These are phyloP conservation scores for Tolypocladium pustulatum DNA, from an alignment of 2,329 filamentous ascomycete genomes.

Conservation along the genomic window DNA sequence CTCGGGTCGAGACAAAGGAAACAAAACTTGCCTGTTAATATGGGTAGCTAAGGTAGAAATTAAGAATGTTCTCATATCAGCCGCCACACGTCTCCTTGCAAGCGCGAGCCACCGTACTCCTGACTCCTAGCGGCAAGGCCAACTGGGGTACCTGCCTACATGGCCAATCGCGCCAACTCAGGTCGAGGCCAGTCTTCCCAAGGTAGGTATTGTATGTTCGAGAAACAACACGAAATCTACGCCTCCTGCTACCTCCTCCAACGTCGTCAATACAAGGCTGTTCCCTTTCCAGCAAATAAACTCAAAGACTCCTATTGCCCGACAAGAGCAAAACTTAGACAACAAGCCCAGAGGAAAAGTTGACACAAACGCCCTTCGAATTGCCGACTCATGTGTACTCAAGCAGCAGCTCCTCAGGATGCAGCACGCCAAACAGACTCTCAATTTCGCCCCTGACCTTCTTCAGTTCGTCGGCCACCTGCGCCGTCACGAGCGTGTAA, in stretches of 20 bases:
- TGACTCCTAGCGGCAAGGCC: not conserved
- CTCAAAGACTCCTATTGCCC: not conserved
- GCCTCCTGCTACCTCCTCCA: not conserved
- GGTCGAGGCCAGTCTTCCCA: not conserved
- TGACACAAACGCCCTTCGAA: too few species aligned
- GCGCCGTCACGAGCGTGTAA: conserved; percentile 63
- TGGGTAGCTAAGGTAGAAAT: not conserved
- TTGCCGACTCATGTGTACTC: conserved; percentile 25
- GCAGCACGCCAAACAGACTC: conserved; percentile 50
- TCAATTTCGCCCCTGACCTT: conserved; percentile 52
- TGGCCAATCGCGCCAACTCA: too few species aligned
- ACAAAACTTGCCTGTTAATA: too few species aligned
- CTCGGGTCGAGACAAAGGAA: too few species aligned
- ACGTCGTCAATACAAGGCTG: too few species aligned
- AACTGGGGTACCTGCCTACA: not conserved
- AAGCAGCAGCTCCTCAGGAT: conserved; percentile 47
- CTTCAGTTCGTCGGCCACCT: conserved; percentile 54
- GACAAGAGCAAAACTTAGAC: not conserved
- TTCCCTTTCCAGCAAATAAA: not conserved
- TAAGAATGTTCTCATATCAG: not conserved
- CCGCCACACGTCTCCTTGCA: not conserved
- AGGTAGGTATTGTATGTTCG: too few species aligned
- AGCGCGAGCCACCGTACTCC: not conserved
- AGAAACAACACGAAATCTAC: too few species aligned
- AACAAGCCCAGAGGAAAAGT: not conserved